Conservation (phyloP, 108 stramenopile species). For the Nitzschia inconspicua region DNA sequence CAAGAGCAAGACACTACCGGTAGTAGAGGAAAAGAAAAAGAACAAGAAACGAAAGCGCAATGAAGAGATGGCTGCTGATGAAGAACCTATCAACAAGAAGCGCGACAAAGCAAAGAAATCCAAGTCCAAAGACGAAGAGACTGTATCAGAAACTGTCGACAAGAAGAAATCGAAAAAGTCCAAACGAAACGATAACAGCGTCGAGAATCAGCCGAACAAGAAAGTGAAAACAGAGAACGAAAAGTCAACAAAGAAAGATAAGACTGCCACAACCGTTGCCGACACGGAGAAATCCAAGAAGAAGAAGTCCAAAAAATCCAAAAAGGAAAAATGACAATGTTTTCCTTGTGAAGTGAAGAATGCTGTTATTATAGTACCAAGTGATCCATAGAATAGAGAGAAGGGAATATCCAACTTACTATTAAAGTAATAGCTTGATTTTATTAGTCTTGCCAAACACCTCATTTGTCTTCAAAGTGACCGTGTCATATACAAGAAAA, state of each 20-base stretch:
- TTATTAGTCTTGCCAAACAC: not conserved
- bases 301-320: not conserved
- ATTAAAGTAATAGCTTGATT: not conserved
- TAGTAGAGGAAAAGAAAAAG: not conserved
- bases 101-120: not conserved
- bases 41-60: slow-evolving; percentile 1
- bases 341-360: not conserved
- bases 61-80: not conserved
- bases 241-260: slow-evolving; percentile 3
- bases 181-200: not conserved
- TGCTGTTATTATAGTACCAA: not conserved
- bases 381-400: not conserved
- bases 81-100: not conserved
- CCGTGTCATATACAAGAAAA: slow-evolving; percentile 31
- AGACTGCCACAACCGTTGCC: not conserved
- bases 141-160: not conserved
- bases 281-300: not conserved
- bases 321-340: not conserved
- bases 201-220: not conserved
- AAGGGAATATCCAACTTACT: not conserved
- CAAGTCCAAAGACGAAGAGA: not conserved
- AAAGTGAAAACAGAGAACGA: not conserved
- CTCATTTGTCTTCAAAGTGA: not conserved
- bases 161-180: not conserved
- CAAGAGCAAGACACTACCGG: too few relatives aligned